Evolutionary conservation across 2,329 filamentous ascomycete genomes (phyloP), one percentile per base, ranked within the genome.

Genomic region (Fusarium domesticum): DNA sequence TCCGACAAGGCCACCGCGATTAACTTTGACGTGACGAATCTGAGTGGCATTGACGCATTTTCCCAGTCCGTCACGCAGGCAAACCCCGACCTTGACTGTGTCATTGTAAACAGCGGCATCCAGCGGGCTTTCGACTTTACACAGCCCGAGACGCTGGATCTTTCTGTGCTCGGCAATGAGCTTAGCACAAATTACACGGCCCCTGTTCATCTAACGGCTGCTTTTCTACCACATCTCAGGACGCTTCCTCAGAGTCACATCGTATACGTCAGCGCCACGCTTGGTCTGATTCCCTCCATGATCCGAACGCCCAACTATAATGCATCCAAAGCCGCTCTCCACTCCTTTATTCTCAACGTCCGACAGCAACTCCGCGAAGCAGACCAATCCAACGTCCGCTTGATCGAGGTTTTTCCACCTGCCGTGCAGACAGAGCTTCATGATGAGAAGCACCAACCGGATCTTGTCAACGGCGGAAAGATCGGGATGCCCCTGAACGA

Each of bases 81-180:
- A 1, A 39, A 58, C 25, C 53, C 56, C 1, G 58, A 57, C 43
- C 28, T 59, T 15, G 54, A 82, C 62, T 73, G 72, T 51, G 58
- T 84, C 18, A 61, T 84, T 42, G 64, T 83, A 39, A 83, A 82
- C 57, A 74, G 79, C 0, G 79, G 78, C 7, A 68, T 78, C 23
- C 78, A 84, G 57, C 65, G 67, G 19, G 58, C 56, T 1, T 61
- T 76, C 56, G 31, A 66, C 57, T 42, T 61, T 49, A 25, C 48
- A 6, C 42, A 42, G 17, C 57, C 57, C 4, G 51, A 54, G 35
- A 42, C 44, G 15, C 48, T 69, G 18, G 56, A 63, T 6, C 43
- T 70, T 30, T 58, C 31, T n/a, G 49, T 49, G 5, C 58, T 67
- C 34, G 53, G 60, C 10, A 37, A 52, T 1, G 54, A 62, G 28